Percentiles rank a stretch among this genome's conserved stretches.
Conservation (phyloP, 495 filamentous ascomycete species). For the Neurospora tetraspora region DNA sequence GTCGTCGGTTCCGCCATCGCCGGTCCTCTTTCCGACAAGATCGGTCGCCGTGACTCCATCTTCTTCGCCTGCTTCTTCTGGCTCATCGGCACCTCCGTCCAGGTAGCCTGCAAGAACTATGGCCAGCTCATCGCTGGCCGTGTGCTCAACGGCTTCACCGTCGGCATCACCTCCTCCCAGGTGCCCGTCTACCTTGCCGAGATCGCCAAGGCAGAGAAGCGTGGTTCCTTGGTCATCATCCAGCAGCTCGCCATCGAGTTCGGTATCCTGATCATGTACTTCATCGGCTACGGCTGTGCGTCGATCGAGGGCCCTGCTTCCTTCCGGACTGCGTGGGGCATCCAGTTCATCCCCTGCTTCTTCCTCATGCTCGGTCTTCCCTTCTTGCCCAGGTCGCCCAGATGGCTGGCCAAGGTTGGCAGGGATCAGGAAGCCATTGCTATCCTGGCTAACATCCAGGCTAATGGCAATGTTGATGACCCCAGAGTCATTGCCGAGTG, state of each 20-base stretch:
- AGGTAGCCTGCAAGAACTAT: slow-evolving; percentile 49
- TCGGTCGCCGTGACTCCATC: slow-evolving; percentile 54
- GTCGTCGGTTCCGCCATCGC: slow-evolving; percentile 54
- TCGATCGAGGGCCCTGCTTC: slow-evolving; percentile 51
- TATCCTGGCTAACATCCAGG: slow-evolving; percentile 60
- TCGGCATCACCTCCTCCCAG: slow-evolving; percentile 67
- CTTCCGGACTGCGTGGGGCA: slow-evolving; percentile 65
- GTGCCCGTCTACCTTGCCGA: slow-evolving; percentile 78
- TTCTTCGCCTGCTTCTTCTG: slow-evolving; percentile 59
- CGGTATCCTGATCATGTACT: slow-evolving; percentile 45
- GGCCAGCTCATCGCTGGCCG: slow-evolving; percentile 61
- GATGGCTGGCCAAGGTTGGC: slow-evolving; percentile 63
- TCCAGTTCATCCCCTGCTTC: slow-evolving; percentile 58
- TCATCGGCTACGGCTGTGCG: slow-evolving; percentile 42
- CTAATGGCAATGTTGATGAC: slow-evolving; percentile 51
- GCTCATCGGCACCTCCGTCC: slow-evolving; percentile 60
- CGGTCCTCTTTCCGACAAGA: slow-evolving; percentile 55
- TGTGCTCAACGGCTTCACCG: slow-evolving; percentile 60
- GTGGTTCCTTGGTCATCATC: slow-evolving; percentile 61
- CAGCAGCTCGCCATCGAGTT: slow-evolving; percentile 71
- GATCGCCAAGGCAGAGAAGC: slow-evolving; percentile 55
- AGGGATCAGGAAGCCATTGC: slow-evolving; percentile 58
- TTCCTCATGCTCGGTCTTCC: slow-evolving; percentile 53
- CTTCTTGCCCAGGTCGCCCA: slow-evolving; percentile 62
- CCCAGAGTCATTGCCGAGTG: slow-evolving; percentile 62